Base-by-base conservation (phyloP, 2,329 filamentous ascomycete species). In the Fusarium duplospermum region DNA sequence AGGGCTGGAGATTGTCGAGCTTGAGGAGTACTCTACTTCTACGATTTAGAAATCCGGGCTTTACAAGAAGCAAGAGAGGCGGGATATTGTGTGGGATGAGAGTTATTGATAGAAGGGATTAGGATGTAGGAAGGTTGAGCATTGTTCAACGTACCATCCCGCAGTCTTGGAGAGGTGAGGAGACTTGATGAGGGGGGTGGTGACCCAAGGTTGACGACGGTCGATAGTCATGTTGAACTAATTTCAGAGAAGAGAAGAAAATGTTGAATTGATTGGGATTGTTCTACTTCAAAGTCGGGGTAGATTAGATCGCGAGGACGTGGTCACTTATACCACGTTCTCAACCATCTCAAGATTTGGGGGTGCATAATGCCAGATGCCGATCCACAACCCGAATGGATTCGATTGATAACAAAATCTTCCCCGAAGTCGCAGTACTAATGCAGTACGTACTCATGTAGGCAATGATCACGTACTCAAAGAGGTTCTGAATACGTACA, bases 1-100 rank as follows among this genome's bases (percentile, higher is more conserved):
- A 93, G 9, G 94, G 94, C 81, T 97, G 94, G 66, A 94, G 87
- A 79, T 92, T 93, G 77, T 96, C 94, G 67, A 96, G 89, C 82
- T 96, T 96, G 79, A 96, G 90, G 81, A 92, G 94, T 83, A 96
- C 89, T 84, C 92, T 91, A 86, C 93, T 87, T 70, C 66, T 68
- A 56, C 64, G 65, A 67, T 70, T 72, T 72, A 76, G 71, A 68
- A 64, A 62, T 66, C 71, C 16, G 45, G 35, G 54, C 60, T 60
- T 67, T 64, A 38, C 63, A 64, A 9, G 27, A 10, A 13, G 18
- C 24, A 24, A 24, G 7, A 29, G 20, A 45, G 16, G 1, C 7
- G 3, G 33, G 45, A 5, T 22, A 5, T 2, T 36, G 20, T 6
- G 8, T n/a, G 45, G 8, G 9, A 27, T 38, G 18, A 6, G 13